Base-by-base conservation (phyloP, 495 filamentous ascomycete genomes). In the Aspergillus nidulans region DNA sequence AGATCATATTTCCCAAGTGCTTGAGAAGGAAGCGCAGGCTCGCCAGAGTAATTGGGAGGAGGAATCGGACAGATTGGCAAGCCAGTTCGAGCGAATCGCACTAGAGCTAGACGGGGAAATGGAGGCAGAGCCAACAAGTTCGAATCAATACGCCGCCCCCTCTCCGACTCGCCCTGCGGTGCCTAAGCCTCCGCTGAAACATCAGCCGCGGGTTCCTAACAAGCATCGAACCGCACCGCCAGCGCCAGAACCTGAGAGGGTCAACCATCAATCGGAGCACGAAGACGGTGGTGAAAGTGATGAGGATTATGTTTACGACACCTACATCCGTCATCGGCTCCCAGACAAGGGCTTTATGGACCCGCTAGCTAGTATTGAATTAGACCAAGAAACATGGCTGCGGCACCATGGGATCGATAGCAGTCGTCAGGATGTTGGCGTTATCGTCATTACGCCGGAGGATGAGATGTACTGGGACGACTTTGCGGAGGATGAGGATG, bases 271-370 rank as follows among this genome's bases (percentile, higher is more conserved):
- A 6, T 20, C 57, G 10, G 32, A 24, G 25, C 19, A 54, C 36
- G 60, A 62, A 53, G 60, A 62, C 51, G 67, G 68, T 19, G 64
- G 62, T 8, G 71, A 76, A 15, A 70, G 67, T 32, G 81, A 85
- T 9, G 68, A 58, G n/a, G 79, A 82, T 41, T 87, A 81, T 63
- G 81, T 85, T 43, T 83, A 84, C 64, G 84, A 87, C 59, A 83
- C 77, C 8, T 87, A 84, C 60, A 72, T 86, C 18, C 78, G 78
- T 10, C 65, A 65, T 15, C 75, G 72, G 16, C 44, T 78, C n/a
- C 60, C 67, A 1, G 63, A 69, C 16, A 58, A 38, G 7, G 64
- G 62, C 12, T 58, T 56, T 51, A 63, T 59, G 38, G 70, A 76
- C 57, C 70, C 69, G 1, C 53, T 74, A 15, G 54, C 61, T 16